phyloP scores from a whole-genome alignment of 352 stramenopile species.

The Globisporangium sylvaticum region DNA sequence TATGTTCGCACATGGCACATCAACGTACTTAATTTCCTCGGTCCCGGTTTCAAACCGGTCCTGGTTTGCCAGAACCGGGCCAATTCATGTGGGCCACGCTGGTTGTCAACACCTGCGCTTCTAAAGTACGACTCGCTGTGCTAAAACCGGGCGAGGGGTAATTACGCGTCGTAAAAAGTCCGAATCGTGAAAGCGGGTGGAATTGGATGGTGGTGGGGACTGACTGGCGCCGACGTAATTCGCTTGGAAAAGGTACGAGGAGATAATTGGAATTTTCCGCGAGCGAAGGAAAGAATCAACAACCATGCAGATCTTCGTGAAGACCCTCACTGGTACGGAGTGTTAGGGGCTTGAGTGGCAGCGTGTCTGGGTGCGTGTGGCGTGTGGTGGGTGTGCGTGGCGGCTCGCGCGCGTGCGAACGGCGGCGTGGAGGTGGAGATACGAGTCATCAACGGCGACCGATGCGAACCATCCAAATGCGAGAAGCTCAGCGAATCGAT shows the following conservation, averaged over 20 bases:
- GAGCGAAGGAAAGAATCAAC: constrained; percentile 45
- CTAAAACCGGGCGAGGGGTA: constrained; percentile 1
- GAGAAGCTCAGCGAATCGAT: not conserved
- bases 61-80: not conserved
- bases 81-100: not conserved
- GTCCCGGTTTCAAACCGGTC: not conserved
- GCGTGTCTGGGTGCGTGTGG: not conserved
- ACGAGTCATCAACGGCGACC: not conserved
- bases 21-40: not conserved
- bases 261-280: constrained; percentile 60
- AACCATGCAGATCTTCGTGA: constrained; percentile 65
- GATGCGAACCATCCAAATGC: not conserved
- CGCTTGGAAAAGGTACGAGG: not conserved
- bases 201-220: constrained; percentile 31
- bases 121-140: not conserved
- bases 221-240: constrained; percentile 15
- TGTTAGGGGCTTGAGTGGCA: not conserved
- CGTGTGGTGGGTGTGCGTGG: not conserved
- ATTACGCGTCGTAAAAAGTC: constrained; percentile 17
- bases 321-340: constrained; percentile 30
- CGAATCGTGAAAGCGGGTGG: constrained; percentile 4
- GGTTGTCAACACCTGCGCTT: not conserved
- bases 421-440: not conserved
- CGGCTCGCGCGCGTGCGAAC: not conserved
- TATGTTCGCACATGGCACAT: not conserved